Conservation (phyloP, 345 rosid genomes). For the Lumnitzera racemosa region DNA sequence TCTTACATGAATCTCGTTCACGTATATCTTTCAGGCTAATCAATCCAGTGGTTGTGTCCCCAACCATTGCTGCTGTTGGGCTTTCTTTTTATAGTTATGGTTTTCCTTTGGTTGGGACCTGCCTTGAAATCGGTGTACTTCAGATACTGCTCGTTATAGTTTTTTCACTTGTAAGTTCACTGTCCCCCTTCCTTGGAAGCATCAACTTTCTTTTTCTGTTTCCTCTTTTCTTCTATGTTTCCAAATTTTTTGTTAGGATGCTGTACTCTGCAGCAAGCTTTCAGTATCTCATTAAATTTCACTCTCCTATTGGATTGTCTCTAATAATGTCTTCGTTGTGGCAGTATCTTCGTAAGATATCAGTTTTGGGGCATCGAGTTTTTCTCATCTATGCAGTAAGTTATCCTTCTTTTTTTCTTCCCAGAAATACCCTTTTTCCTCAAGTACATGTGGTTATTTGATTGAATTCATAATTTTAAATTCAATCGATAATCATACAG, state of each 20-base stretch:
- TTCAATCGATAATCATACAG: neutral
- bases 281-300: neutral
- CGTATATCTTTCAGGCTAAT: conserved; percentile 48
- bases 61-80: conserved; percentile 97
- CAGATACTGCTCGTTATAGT: conserved; percentile 77
- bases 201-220: neutral
- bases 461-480: too few relatives aligned
- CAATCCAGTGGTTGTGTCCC: conserved; percentile 98
- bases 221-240: neutral
- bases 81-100: conserved; percentile 93
- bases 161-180: conserved; percentile 83
- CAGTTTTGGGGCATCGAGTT: conserved; percentile 83
- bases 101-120: conserved; percentile 81
- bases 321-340: conserved; percentile 4
- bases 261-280: too few relatives aligned
- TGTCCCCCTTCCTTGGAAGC: conserved; percentile 2
- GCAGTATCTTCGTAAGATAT: conserved; percentile 96
- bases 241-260: too few relatives aligned
- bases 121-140: conserved; percentile 81
- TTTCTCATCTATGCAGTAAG: conserved; percentile 90
- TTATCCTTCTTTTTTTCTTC: neutral
- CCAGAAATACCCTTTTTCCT: too few relatives aligned
- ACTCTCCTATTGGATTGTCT: neutral
- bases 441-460: too few relatives aligned
- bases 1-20: neutral